Conservation (phyloP, 164 flowering plant species). For the Chimonanthus praecox region DNA sequence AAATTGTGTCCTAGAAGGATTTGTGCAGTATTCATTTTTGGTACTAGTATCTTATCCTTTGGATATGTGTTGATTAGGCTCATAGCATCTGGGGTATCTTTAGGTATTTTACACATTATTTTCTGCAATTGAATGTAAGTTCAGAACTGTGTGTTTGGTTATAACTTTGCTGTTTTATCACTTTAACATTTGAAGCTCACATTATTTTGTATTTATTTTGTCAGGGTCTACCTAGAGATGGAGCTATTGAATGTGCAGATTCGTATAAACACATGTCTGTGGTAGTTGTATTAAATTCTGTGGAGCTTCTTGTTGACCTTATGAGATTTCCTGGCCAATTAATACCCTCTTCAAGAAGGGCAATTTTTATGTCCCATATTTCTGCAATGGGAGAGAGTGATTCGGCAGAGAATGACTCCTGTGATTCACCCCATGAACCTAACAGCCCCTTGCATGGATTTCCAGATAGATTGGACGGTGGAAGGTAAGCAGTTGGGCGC, state of each 20-base stretch:
- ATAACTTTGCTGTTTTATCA: neutral
- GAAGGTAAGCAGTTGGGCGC: conserved; percentile 38
- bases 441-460: conserved; percentile 92
- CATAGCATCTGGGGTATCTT: too few species aligned
- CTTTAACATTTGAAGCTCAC: neutral
- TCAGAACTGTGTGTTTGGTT: neutral
- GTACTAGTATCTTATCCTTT: too few species aligned
- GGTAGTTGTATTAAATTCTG: conserved; percentile 73
- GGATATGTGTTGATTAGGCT: too few species aligned
- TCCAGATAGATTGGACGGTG: conserved; percentile 66
- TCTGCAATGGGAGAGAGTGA: conserved; percentile 99
- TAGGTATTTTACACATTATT: neutral
- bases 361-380: conserved; percentile 77
- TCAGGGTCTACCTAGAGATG: conserved; percentile 89
- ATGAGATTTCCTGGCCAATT: conserved; percentile 93
- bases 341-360: conserved; percentile 76
- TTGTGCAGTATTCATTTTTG: too few species aligned
- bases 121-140: neutral
- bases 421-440: conserved; percentile 97
- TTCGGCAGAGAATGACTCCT: conserved; percentile 98
- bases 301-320: conserved; percentile 89
- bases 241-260: conserved; percentile 54
- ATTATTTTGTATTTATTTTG: neutral
- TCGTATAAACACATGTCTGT: conserved; percentile 94
- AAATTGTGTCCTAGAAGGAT: too few species aligned